Conservation (phyloP, 805 yeast genomes). For the Sporopachydermia lactativora region DNA sequence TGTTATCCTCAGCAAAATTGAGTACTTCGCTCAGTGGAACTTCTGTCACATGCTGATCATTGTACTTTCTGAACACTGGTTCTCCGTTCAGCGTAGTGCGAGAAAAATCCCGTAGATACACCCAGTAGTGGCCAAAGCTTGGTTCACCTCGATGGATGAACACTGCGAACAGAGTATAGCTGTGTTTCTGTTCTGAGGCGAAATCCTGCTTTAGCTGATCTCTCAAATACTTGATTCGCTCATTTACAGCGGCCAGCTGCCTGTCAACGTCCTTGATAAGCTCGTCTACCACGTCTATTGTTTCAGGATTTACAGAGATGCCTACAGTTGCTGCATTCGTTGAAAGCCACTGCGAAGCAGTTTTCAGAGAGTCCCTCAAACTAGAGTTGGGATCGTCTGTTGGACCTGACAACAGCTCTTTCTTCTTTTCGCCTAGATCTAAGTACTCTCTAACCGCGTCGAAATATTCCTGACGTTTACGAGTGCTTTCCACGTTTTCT, state of each 20-base stretch:
- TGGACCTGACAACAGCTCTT: slow-evolving; percentile 28
- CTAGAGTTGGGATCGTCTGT: too few relatives aligned
- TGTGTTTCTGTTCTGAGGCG: slow-evolving; percentile 41
- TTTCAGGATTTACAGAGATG: slow-evolving; percentile 26
- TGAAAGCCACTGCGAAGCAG: slow-evolving; percentile 43
- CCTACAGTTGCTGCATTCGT: slow-evolving; percentile 16
- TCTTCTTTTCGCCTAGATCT: slow-evolving; percentile 10
- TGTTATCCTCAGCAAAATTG: slow-evolving; percentile 51
- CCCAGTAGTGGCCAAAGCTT: slow-evolving; percentile 94
- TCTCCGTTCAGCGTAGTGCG: slow-evolving; percentile 20
- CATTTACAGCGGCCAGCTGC: slow-evolving; percentile 29
- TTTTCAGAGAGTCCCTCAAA: slow-evolving; percentile 36
- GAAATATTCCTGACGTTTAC: slow-evolving; percentile 32
- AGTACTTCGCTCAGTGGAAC: slow-evolving; percentile 54
- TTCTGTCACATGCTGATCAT: slow-evolving; percentile 88
- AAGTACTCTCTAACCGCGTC: slow-evolving; percentile 40
- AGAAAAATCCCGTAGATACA: slow-evolving; percentile 70
- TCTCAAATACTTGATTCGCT: slow-evolving; percentile 30
- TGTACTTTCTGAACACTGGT: slow-evolving; percentile 77
- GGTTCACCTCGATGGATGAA: slow-evolving; percentile 96
- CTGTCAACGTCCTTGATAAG: slow-evolving; percentile 33
- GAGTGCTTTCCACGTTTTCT: slow-evolving; percentile 36
- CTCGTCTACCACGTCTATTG: slow-evolving; percentile 30
- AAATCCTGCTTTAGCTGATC: slow-evolving; percentile 44
- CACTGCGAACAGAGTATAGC: slow-evolving; percentile 78